Percentiles rank a stretch among this genome's conserved stretches.
phyloP scores from a whole-genome alignment of 116 monocot genomes.

The Cymodocea nodosa region DNA sequence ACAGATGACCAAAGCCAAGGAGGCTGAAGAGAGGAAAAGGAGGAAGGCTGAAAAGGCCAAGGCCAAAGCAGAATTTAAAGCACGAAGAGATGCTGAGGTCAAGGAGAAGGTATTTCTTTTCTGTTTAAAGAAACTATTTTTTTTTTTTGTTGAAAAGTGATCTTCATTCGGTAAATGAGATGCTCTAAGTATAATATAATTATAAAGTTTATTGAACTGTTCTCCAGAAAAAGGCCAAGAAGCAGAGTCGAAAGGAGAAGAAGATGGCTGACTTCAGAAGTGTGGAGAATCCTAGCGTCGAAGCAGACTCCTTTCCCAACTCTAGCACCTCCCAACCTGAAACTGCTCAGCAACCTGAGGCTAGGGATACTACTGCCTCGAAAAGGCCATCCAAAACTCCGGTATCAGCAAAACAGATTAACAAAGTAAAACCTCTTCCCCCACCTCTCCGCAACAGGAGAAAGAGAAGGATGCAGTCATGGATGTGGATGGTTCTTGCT shows the following conservation, averaged over 20 bases:
- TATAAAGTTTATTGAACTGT: neutral
- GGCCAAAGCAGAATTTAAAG: slow-evolving; percentile 51
- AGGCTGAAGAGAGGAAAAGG: slow-evolving; percentile 79
- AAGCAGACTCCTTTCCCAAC: slow-evolving; percentile 9
- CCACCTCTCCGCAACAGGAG: slow-evolving; percentile 47
- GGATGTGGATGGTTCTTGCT: slow-evolving; percentile 36
- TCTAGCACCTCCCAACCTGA: slow-evolving; percentile 14
- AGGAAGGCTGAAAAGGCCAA: slow-evolving; percentile 54
- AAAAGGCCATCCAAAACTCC: slow-evolving; percentile 16
- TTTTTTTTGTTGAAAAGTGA: neutral
- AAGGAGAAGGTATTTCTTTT: slow-evolving; percentile 43
- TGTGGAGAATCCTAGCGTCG: slow-evolving; percentile 2
- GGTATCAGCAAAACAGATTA: slow-evolving; percentile 19
- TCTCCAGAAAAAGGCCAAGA: slow-evolving; percentile 63
- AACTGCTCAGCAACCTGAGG: slow-evolving; percentile 13
- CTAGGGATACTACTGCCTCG: neutral
- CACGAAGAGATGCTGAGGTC: slow-evolving; percentile 52
- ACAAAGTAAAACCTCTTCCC: slow-evolving; percentile 35
- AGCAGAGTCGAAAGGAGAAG: slow-evolving; percentile 28
- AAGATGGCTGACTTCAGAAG: slow-evolving; percentile 4
- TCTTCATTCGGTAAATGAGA: neutral
- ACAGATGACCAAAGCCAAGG: slow-evolving; percentile 68
- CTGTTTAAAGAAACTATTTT: neutral
- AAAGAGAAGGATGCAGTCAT: slow-evolving; percentile 48
- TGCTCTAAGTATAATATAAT: neutral